Evolutionary conservation across 2,329 filamentous ascomycete species (phyloP).

Genomic region (Aspergillus sp.): DNA sequence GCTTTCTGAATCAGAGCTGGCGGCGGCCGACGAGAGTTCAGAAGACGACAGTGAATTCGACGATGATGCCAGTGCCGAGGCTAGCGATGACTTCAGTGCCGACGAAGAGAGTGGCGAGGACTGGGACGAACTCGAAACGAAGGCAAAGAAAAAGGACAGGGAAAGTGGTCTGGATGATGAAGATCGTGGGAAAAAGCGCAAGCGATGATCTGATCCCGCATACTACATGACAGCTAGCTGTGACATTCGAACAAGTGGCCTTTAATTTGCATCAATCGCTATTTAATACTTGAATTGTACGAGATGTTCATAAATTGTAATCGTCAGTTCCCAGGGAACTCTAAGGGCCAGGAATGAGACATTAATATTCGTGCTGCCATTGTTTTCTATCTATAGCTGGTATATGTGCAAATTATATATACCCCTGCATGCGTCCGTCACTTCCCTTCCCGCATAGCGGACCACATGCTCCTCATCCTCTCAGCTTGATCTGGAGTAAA

Average conservation of each 20-base stretch:
- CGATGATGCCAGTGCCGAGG: constrained; percentile 82
- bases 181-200: constrained; percentile 70
- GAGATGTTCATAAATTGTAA: not conserved
- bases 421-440: constrained; percentile 15
- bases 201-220: constrained; percentile 54
- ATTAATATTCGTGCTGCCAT: too few species aligned
- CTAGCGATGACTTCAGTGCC: constrained; percentile 59
- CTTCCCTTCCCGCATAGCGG: constrained; percentile 41
- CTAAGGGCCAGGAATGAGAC: too few species aligned
- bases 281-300: not conserved
- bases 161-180: constrained; percentile 57
- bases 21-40: constrained; percentile 69
- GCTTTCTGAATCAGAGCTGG: constrained; percentile 80
- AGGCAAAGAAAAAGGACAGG: constrained; percentile 67
- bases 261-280: not conserved
- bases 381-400: not conserved
- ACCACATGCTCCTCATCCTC: constrained; percentile 57
- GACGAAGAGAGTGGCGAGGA: constrained; percentile 80
- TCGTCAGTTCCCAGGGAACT: too few species aligned
- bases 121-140: constrained; percentile 93
- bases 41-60: constrained; percentile 94
- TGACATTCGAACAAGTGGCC: not conserved
- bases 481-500: constrained; percentile 54
- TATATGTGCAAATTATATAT: constrained; percentile 8
- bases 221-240: not conserved